phyloP scores from a whole-genome alignment of 306 rosid species.

The Cucurbita maxima region DNA sequence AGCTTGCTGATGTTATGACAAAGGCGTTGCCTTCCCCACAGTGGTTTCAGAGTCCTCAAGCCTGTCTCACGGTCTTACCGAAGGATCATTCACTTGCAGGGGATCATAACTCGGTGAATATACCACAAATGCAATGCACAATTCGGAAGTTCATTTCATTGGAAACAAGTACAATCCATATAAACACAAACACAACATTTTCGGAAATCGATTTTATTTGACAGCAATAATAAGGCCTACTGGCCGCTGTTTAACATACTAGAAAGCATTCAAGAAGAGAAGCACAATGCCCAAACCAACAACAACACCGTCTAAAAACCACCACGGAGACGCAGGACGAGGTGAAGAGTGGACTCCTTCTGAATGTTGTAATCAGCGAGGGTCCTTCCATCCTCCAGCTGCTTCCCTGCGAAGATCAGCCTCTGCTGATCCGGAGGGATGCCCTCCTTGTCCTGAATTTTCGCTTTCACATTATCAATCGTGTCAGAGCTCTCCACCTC shows the following conservation, averaged over 20 bases:
- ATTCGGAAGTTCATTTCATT: background rate
- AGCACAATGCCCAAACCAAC: background rate
- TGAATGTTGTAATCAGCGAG: constrained; percentile 3
- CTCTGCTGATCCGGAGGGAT: constrained; percentile 1
- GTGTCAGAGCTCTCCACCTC: constrained; percentile 9
- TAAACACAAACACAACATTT: background rate
- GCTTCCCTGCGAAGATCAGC: background rate
- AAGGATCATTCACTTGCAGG: too few species aligned
- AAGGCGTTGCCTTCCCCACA: too few species aligned
- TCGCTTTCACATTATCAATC: background rate
- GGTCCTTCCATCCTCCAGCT: constrained; percentile 1
- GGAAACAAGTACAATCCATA: background rate
- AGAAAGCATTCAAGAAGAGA: background rate
- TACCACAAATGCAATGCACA: background rate
- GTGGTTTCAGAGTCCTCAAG: too few species aligned
- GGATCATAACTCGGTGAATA: background rate
- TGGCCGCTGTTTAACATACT: background rate
- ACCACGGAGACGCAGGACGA: constrained; percentile 4
- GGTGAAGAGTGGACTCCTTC: constrained; percentile 6
- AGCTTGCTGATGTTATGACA: too few species aligned
- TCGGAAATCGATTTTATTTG: background rate
- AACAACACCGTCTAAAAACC: background rate
- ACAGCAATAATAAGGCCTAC: background rate
- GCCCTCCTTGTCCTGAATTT: constrained; percentile 2
- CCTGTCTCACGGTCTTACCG: too few species aligned